Evolutionary conservation across 2,329 filamentous ascomycete species (phyloP).

Genomic region (Acrocalymma vagum): DNA sequence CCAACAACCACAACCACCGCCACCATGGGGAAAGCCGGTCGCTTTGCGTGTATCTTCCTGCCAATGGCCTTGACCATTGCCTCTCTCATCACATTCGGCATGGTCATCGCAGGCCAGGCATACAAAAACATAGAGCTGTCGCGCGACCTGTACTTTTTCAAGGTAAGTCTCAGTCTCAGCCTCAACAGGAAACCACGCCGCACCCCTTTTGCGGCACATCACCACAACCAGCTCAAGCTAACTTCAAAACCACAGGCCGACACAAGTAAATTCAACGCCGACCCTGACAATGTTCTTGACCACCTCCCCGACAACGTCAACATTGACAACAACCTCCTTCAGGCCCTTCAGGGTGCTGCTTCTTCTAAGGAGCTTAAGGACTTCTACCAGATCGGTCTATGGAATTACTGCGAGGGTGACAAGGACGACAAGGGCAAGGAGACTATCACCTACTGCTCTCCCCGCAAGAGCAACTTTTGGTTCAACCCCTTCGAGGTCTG

Average conservation of each 20-base stretch:
- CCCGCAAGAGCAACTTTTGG: conserved; percentile 79
- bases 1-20: conserved; percentile 20
- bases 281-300: conserved; percentile 49
- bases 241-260: conserved; percentile 39
- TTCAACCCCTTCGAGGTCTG: conserved; percentile 74
- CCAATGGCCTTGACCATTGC: conserved; percentile 84
- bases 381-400: conserved; percentile 82
- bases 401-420: conserved; percentile 81
- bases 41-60: conserved; percentile 85
- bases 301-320: conserved; percentile 34
- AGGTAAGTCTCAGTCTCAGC: conserved; percentile 60
- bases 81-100: conserved; percentile 73
- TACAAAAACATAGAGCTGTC: conserved; percentile 57
- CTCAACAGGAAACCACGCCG: conserved; percentile 53
- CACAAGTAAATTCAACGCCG: conserved; percentile 63
- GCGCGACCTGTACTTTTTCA: conserved; percentile 64
- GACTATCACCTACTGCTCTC: conserved; percentile 69
- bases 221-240: conserved; percentile 15
- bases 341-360: conserved; percentile 49
- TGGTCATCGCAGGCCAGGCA: conserved; percentile 67
- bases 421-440: conserved; percentile 62
- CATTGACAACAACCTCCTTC: conserved; percentile 49
- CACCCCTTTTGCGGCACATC: conserved; percentile 1
- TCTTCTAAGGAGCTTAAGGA: conserved; percentile 66
- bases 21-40: conserved; percentile 75